A percentile compares a stretch with the other conserved stretches of the same genome.
Conservation (phyloP, 768 basidiomycete species). For the Lyophyllum decastes region DNA sequence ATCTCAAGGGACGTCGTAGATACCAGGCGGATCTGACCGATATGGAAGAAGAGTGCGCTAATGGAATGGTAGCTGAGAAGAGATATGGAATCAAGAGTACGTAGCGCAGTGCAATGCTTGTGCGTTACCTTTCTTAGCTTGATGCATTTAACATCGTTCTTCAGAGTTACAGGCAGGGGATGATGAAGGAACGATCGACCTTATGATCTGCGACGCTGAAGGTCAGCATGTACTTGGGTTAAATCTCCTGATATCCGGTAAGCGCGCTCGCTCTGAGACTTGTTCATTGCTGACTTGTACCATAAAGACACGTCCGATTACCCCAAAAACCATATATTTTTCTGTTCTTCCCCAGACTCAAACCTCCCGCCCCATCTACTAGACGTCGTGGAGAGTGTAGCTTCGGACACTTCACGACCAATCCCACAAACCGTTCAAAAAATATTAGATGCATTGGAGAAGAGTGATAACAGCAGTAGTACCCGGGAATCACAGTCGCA, state of each 20-base stretch:
- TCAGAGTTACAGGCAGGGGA: slow-evolving; percentile 57
- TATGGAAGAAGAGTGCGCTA: slow-evolving; percentile 36
- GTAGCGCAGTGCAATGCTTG: slow-evolving; percentile 14
- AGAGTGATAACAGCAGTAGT: slow-evolving; percentile 2
- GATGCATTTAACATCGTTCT: not conserved
- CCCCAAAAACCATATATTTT: slow-evolving; percentile 56
- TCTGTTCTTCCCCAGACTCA: slow-evolving; percentile 53
- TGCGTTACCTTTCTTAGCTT: not conserved
- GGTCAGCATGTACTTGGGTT: slow-evolving; percentile 35
- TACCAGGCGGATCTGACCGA: slow-evolving; percentile 60
- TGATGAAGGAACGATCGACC: slow-evolving; percentile 66
- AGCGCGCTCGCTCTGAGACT: slow-evolving; percentile 10
- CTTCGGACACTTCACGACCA: slow-evolving; percentile 39
- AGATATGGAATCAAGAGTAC: slow-evolving; percentile 44
- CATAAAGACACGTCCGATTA: slow-evolving; percentile 67
- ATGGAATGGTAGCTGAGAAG: slow-evolving; percentile 33
- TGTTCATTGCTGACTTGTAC: not conserved
- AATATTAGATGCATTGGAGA: slow-evolving; percentile 37
- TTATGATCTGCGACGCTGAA: slow-evolving; percentile 38
- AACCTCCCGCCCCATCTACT: slow-evolving; percentile 41
- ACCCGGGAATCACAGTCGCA: slow-evolving; percentile 2
- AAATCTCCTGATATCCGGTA: slow-evolving; percentile 54
- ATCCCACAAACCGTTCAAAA: slow-evolving; percentile 47
- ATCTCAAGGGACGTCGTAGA: slow-evolving; percentile 57
- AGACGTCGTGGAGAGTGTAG: slow-evolving; percentile 44